Conservation (phyloP, 495 filamentous ascomycete genomes). For the Mytilinidion resinicola region DNA sequence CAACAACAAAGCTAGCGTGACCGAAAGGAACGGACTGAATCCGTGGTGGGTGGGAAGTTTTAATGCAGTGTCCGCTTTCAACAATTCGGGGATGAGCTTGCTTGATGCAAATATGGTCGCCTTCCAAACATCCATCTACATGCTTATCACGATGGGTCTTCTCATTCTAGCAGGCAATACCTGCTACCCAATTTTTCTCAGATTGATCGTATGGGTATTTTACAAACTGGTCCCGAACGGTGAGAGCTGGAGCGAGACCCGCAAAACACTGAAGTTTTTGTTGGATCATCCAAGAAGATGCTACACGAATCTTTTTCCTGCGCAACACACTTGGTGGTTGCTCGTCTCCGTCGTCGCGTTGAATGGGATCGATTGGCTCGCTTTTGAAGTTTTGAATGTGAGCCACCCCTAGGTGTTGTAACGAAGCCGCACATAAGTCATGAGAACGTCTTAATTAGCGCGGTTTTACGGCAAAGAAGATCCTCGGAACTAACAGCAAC, state of each 20-base stretch:
- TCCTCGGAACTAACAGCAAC: too few species aligned
- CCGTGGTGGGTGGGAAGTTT: conserved; percentile 69
- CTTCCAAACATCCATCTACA: conserved; percentile 59
- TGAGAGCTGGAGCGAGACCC: conserved; percentile 43
- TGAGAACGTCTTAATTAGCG: too few species aligned
- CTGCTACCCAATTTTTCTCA: conserved; percentile 67
- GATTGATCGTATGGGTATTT: conserved; percentile 67
- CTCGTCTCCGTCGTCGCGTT: conserved; percentile 63
- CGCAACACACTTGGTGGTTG: conserved; percentile 74
- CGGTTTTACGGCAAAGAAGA: too few species aligned
- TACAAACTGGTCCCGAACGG: conserved; percentile 42
- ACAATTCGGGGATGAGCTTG: conserved; percentile 81
- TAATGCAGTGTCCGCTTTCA: conserved; percentile 71
- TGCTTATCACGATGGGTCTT: conserved; percentile 67
- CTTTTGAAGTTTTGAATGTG: conserved; percentile 68
- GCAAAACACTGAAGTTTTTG: conserved; percentile 71
- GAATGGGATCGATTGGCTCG: conserved; percentile 75
- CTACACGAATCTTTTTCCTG: conserved; percentile 79
- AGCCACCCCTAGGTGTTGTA: not conserved
- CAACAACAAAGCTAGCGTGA: conserved; percentile 49
- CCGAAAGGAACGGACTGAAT: conserved; percentile 61
- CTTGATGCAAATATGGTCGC: conserved; percentile 73
- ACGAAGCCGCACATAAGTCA: not conserved
- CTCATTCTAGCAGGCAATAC: conserved; percentile 85
- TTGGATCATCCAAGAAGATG: conserved; percentile 70